Base-by-base conservation (phyloP, 345 rosid species). In the Corymbia maculata region DNA sequence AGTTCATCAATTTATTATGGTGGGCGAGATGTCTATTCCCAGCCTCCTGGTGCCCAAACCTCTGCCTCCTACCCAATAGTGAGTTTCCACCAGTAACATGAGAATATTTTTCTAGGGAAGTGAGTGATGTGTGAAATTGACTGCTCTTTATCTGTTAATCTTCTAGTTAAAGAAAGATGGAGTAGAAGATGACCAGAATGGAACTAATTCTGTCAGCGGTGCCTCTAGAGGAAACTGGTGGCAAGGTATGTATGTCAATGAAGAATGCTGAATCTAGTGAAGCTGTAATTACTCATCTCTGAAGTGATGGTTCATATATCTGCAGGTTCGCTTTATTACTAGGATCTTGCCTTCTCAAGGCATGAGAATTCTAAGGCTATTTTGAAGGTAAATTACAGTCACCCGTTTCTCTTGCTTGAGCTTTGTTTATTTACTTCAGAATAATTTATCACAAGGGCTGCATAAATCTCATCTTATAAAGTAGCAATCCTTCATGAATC, bases 211-310 rank as follows among this genome's bases (percentile, higher is more conserved):
- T 12, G 91, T 91, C 36, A 75, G 84, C 42, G 92, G 90, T 90
- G 98, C 94, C 64, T 95, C 97, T 4, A 94, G 98, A 93, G 99
- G 98, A 91, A 95, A 97, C 88, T 96, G 98, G 98, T 97, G 99
- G 99, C 94, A 95, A 95, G 99, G 99, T 93, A 93, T 30, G 59
- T 32, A 82, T 53, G 28, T 55, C 10, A 21, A 49, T 88, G 6
- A 44, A 42, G 2, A 9, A 52, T 16, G 52, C 44, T 24, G 53
- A 28, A 42, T 68, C 30, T 70, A 45, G 84, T 36, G 9, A 49
- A 51, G 80, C 80, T 70, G 80, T 17, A 70, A 75, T 75, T 75
- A 49, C 49, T 75, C 84, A 19, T 75, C 8, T 75, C 84, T 75
- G 28, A 42, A 36, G 49, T 42, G 28, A 75, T 42, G 28, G 49